A percentile compares a stretch with the other conserved stretches of the same genome.
phyloP scores from a whole-genome alignment of 371 early-diverging fungal species.

The Smittium mucronatum region DNA sequence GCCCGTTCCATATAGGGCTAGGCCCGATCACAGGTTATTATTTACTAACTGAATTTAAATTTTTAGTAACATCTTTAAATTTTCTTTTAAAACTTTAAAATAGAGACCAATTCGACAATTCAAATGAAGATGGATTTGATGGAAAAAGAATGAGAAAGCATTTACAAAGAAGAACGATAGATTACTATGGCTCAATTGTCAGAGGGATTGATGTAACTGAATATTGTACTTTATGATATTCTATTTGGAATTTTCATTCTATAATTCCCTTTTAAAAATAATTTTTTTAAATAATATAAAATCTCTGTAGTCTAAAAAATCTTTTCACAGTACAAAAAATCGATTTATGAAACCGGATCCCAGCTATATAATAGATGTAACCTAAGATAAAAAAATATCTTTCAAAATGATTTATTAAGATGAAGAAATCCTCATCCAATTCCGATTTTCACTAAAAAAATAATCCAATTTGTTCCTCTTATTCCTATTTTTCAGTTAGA shows the following conservation, averaged over 20 bases:
- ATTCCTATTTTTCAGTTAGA: conserved; percentile 27
- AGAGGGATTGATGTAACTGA: conserved; percentile 59
- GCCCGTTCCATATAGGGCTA: not conserved
- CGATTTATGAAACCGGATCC: conserved; percentile 49
- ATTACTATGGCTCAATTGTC: conserved; percentile 82
- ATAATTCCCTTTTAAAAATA: not conserved
- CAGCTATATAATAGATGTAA: conserved; percentile 76
- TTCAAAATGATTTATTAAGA: not conserved
- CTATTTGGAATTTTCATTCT: not conserved
- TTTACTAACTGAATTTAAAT: not conserved
- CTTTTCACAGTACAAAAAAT: conserved; percentile 9
- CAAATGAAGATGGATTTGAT: conserved; percentile 30
- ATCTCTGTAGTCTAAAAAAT: not conserved
- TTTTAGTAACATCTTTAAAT: not conserved
- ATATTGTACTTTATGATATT: no score
- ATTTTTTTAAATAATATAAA: not conserved
- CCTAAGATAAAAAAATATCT: not conserved
- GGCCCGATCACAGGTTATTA: not conserved
- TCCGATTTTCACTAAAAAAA: not conserved
- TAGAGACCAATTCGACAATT: not conserved
- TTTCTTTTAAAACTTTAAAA: not conserved
- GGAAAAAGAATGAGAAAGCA: conserved; percentile 93
- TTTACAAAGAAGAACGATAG: conserved; percentile 87
- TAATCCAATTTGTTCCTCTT: not conserved
- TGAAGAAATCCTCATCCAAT: conserved; percentile 2